Percentiles rank a stretch among this genome's conserved stretches.
These are phyloP conservation scores for Xylaria bambusicola DNA, from an alignment of 495 filamentous ascomycete genomes.

Conservation along the genomic window DNA sequence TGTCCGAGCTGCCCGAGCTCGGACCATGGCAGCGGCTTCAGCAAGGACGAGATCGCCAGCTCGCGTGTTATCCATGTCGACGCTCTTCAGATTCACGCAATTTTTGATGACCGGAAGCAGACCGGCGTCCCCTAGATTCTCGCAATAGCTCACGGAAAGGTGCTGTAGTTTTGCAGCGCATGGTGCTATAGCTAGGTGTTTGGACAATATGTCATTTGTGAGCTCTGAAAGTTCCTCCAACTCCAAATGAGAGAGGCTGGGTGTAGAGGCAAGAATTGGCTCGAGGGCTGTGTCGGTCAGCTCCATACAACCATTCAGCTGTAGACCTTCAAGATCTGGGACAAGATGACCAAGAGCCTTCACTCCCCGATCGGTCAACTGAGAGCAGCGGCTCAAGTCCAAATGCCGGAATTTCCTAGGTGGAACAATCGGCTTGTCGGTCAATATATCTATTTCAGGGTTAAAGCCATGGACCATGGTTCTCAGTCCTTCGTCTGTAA, in stretches of 20 bases:
- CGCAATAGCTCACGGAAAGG: constrained; percentile 87
- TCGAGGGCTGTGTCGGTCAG: constrained; percentile 74
- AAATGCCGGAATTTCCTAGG: constrained; percentile 80
- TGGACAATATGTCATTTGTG: constrained; percentile 70
- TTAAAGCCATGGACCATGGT: constrained; percentile 72
- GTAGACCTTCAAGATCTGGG: constrained; percentile 78
- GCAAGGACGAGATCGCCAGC: constrained; percentile 84
- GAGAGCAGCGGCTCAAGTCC: constrained; percentile 76
- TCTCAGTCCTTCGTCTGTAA: constrained; percentile 71
- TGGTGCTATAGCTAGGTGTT: constrained; percentile 69
- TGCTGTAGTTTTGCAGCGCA: constrained; percentile 72
- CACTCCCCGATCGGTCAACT: constrained; percentile 71
- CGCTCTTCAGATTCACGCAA: constrained; percentile 65
- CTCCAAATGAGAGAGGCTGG: constrained; percentile 81
- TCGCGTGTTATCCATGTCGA: constrained; percentile 94
- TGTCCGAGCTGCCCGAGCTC: constrained; percentile 60
- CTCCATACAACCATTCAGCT: constrained; percentile 68
- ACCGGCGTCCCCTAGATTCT: constrained; percentile 77
- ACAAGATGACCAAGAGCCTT: constrained; percentile 69
- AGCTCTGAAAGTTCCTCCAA: constrained; percentile 81
- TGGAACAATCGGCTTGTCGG: constrained; percentile 71
- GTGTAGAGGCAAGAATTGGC: constrained; percentile 71
- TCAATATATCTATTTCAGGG: constrained; percentile 76
- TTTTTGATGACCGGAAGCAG: constrained; percentile 80
- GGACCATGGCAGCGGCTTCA: constrained; percentile 78